Conservation (phyloP, 83 land plant species). For the Isoetes engelmannii region DNA sequence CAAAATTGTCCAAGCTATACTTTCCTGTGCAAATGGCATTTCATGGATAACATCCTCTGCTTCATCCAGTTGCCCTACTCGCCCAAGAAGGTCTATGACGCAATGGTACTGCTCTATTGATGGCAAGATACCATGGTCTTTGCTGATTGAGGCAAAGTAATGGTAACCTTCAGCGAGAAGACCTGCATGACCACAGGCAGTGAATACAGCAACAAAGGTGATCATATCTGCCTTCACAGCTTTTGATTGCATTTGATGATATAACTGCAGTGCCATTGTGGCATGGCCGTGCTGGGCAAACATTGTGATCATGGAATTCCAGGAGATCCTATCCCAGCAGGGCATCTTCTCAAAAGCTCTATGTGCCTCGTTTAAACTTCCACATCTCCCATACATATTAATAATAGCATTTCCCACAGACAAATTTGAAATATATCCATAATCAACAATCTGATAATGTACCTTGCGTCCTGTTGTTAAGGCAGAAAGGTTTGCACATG, state of each 20-base stretch:
- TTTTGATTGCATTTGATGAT: background rate
- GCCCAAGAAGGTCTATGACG: constrained; percentile 2
- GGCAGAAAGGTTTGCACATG: background rate
- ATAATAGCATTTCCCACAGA: background rate
- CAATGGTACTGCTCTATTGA: background rate
- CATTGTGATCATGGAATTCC: background rate
- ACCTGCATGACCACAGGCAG: constrained; percentile 13
- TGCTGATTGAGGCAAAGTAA: background rate
- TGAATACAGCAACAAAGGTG: background rate
- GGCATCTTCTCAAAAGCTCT: background rate
- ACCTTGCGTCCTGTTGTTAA: background rate
- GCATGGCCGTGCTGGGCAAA: background rate
- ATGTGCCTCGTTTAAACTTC: background rate
- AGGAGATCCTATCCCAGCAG: background rate
- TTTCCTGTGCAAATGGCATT: background rate
- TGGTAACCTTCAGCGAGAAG: background rate
- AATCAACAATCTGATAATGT: background rate
- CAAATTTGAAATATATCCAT: background rate
- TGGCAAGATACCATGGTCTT: background rate
- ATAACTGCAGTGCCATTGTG: background rate
- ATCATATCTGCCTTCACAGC: background rate
- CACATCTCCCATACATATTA: background rate
- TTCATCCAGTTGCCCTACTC: background rate
- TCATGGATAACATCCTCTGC: background rate
- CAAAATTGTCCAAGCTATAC: background rate